These are phyloP conservation scores for Letharia columbiana DNA, from an alignment of 495 filamentous ascomycete species.

Conservation along the genomic window DNA sequence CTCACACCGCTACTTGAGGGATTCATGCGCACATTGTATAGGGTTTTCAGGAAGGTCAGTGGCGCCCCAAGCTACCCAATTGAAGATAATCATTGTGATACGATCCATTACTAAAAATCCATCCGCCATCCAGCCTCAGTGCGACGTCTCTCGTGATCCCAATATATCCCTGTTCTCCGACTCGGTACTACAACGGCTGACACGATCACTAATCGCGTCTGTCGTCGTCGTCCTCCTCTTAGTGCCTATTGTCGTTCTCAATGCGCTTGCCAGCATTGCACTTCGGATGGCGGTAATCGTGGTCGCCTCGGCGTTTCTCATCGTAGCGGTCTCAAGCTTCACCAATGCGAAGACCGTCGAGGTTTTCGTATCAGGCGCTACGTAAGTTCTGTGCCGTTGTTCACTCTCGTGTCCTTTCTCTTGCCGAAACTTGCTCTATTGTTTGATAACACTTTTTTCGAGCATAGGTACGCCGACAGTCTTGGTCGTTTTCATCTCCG, in stretches of 20 bases:
- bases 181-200: slow-evolving; percentile 22
- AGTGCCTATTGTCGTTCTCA: slow-evolving; percentile 29
- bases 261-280: slow-evolving; percentile 20
- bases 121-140: neutral
- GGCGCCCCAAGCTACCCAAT: neutral
- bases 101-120: neutral
- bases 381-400: slow-evolving; percentile 12
- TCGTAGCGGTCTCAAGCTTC: slow-evolving; percentile 17
- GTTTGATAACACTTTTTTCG: neutral
- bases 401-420: no score
- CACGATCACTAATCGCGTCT: slow-evolving; percentile 25
- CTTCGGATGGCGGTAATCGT: slow-evolving; percentile 29
- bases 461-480: slow-evolving; percentile 23
- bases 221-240: slow-evolving; percentile 30
- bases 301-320: slow-evolving; percentile 19
- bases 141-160: slow-evolving; percentile 23
- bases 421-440: neutral
- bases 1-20: slow-evolving; percentile 30
- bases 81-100: no score
- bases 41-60: slow-evolving; percentile 25
- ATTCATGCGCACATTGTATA: slow-evolving; percentile 23
- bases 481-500: slow-evolving; percentile 23
- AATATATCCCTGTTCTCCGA: slow-evolving; percentile 28
- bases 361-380: slow-evolving; percentile 21
- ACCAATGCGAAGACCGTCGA: slow-evolving; percentile 21